Percentiles rank a stretch among this genome's conserved stretches.
These are phyloP conservation scores for Hymenoscyphus fructigenus DNA, from an alignment of 2,329 filamentous ascomycete species.

Conservation along the genomic window DNA sequence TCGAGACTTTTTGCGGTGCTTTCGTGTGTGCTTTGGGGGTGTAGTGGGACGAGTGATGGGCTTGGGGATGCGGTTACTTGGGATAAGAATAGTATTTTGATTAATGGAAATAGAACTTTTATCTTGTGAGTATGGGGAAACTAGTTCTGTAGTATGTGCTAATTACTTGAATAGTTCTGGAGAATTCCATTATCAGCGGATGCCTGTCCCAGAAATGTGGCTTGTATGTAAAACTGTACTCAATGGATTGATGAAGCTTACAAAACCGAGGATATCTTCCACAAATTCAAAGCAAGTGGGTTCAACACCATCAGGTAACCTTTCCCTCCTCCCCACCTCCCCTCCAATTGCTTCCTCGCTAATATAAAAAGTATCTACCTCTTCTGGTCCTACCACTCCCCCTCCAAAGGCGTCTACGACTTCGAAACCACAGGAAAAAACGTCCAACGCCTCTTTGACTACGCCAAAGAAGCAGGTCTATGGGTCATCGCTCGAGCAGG, in stretches of 20 bases:
- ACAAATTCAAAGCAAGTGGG: conserved; percentile 52
- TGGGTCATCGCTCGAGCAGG: conserved; percentile 52
- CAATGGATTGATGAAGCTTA: neutral
- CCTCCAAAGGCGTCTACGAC: conserved; percentile 46
- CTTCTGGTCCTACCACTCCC: conserved; percentile 51
- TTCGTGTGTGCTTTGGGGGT: conserved; percentile 28
- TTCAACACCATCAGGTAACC: conserved; percentile 49
- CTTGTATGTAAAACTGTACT: conserved; percentile 28
- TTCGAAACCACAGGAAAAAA: conserved; percentile 52
- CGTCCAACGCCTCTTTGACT: conserved; percentile 49
- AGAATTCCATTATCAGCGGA: conserved; percentile 54
- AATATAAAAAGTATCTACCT: conserved; percentile 42
- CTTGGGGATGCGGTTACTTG: conserved; percentile 45
- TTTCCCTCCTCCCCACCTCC: neutral
- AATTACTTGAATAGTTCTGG: conserved; percentile 24
- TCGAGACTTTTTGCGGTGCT: conserved; percentile 28
- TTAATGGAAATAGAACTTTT: conserved; percentile 49
- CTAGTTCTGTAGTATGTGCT: conserved; percentile 1
- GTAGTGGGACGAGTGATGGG: conserved; percentile 41
- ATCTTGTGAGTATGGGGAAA: conserved; percentile 40
- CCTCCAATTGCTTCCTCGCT: neutral
- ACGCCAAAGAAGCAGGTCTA: conserved; percentile 50
- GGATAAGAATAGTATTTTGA: conserved; percentile 48
- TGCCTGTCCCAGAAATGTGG: conserved; percentile 55
- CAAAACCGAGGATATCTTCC: conserved; percentile 47